Evolutionary conservation across 176 grass and related monocot genomes (phyloP), one percentile per base, ranked within the genome.

Genomic region (Bothriochloa decipiens): DNA sequence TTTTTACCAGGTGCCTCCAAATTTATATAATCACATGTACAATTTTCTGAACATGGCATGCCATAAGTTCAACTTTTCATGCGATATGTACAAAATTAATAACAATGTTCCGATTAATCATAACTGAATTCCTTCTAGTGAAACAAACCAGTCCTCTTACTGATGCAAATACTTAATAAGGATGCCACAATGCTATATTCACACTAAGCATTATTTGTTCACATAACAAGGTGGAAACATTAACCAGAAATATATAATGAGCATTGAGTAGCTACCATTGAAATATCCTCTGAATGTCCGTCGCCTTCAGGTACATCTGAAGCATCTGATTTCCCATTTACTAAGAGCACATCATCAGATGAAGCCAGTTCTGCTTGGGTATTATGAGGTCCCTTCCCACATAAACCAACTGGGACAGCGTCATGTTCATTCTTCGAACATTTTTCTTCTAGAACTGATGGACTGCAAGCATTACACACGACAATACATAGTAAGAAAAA

Each of bases 371-470:
- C n/a, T n/a, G n/a, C n/a, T n/a, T n/a, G n/a, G n/a, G n/a, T n/a
- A n/a, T n/a, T n/a, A n/a, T n/a, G n/a, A n/a, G n/a, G n/a, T n/a
- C n/a, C n/a, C n/a, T n/a, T n/a, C n/a, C n/a, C n/a, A n/a, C n/a
- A n/a, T n/a, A n/a, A n/a, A n/a, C n/a, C n/a, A n/a, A n/a, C n/a
- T n/a, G n/a, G n/a, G n/a, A n/a, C n/a, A n/a, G n/a, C n/a, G n/a
- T n/a, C n/a, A n/a, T n/a, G n/a, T n/a, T n/a, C n/a, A n/a, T n/a
- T n/a, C n/a, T n/a, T n/a, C n/a, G n/a, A n/a, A n/a, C 20, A 83
- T 22, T 81, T 87, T 74, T 76, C 64, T 82, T 86, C 81, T 27
- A 75, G 57, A 65, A 72, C 57, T 7, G 75, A 81, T 53, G 80
- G 42, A 32, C 78, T 91, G 74, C 20, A 26, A 70, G 80, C 13